phyloP scores from a whole-genome alignment of 495 filamentous ascomycete genomes.

The Stereocaulon alpinum region DNA sequence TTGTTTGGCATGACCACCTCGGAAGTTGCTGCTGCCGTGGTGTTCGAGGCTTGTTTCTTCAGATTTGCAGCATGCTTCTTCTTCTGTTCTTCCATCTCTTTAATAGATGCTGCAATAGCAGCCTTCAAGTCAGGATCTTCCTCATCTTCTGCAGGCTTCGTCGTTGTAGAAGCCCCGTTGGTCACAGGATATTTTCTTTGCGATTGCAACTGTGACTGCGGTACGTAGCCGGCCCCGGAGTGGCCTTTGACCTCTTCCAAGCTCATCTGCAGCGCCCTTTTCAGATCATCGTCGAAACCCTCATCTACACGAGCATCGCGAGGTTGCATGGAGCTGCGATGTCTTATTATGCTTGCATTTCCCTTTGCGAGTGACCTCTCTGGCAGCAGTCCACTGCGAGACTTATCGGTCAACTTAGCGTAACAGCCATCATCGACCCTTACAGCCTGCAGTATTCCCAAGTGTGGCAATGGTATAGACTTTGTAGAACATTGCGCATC shows the following conservation, averaged over 20 bases:
- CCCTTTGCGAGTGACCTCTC: slow-evolving; percentile 32
- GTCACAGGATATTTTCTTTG: slow-evolving; percentile 30
- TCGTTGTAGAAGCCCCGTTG: slow-evolving; percentile 28
- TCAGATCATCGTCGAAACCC: slow-evolving; percentile 91
- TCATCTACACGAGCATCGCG: slow-evolving; percentile 73
- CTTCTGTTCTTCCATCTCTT: slow-evolving; percentile 98
- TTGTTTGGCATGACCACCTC: slow-evolving; percentile 57
- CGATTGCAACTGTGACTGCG: slow-evolving; percentile 42
- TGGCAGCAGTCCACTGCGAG: slow-evolving; percentile 27
- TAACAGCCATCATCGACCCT: slow-evolving; percentile 97
- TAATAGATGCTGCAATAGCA: slow-evolving; percentile 90
- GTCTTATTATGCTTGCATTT: slow-evolving; percentile 44
- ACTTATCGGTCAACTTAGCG: slow-evolving; percentile 73
- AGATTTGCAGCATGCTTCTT: slow-evolving; percentile 71
- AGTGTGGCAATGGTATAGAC: slow-evolving; percentile 74
- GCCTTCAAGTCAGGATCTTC: slow-evolving; percentile 92
- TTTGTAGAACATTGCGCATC: slow-evolving; percentile 89
- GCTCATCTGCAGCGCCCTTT: slow-evolving; percentile 89
- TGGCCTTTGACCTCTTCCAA: slow-evolving; percentile 78
- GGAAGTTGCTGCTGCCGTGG: slow-evolving; percentile 32
- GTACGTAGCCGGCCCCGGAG: slow-evolving; percentile 53
- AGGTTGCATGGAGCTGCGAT: slow-evolving; percentile 66
- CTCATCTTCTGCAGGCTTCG: slow-evolving; percentile 49
- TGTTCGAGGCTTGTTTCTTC: slow-evolving; percentile 56
- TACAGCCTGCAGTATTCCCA: slow-evolving; percentile 84